Evolutionary conservation across 2,329 filamentous ascomycete genomes (phyloP), one percentile per base, ranked within the genome.

Genomic region (Fusarium palustre): DNA sequence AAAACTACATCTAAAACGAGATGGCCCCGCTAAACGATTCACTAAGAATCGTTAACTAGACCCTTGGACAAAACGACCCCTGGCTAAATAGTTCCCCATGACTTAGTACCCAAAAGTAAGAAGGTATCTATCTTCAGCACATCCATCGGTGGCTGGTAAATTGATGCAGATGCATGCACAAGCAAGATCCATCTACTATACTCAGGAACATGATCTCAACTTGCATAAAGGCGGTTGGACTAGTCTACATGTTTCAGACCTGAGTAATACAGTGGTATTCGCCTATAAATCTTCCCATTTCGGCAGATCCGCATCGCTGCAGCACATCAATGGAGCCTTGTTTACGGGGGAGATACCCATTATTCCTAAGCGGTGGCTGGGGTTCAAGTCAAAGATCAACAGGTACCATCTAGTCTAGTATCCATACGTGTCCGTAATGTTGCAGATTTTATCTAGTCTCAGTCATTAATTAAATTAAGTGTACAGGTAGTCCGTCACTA

Each of bases 191-290:
- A 47, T 24, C 33, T 57, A 22, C 33, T 57, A 22, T n/a, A 50
- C n/a, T 48, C 66, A 69, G 66, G 66, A 66, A 69, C 61, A 58
- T 33, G 39, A 56, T 64, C 50, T 28, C 22, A 38, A 22, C 24
- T 15, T 45, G 55, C 66, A 61, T 52, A 11, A 49, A 49, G 25
- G 41, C 46, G 42, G 55, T 45, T 50, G 52, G 39, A 16, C 45
- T 66, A 66, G 39, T 15, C 45, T 66, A 66, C 52, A 38, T 15
- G 60, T 69, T 69, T 66, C 47, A 61, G 39, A 60, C 48, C 36
- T 31, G 41, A 46, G 31, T 30, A 30, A n/a, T 30, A 45, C 42
- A 45, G 42, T 45, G 9, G 25, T 20, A 30, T 45, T 45, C 28
- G n/a, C n/a, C 43, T 31, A 64, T 59, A 22, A 39, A 69, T 42